Conservation (phyloP, 192 early-diverging fungal genomes). For the Coemansia sp. region DNA sequence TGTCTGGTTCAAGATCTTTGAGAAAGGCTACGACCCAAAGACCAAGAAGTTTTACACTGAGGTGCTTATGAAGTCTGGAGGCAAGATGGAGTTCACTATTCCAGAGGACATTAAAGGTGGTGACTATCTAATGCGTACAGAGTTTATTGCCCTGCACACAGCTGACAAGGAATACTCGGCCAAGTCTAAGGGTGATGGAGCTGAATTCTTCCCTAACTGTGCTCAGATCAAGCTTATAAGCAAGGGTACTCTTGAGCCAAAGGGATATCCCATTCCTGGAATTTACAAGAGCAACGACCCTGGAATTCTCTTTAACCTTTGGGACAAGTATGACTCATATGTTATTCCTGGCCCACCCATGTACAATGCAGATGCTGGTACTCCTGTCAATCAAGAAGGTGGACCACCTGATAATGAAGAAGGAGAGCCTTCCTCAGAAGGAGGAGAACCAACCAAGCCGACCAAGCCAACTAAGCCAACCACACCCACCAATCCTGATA, state of each 20-base stretch:
- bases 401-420: not conserved
- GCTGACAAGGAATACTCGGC: not conserved
- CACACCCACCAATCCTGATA: no score
- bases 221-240: conserved; percentile 15
- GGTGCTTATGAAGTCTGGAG: conserved; percentile 12
- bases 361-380: not conserved
- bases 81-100: conserved; percentile 22
- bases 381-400: not conserved
- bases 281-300: conserved; percentile 19
- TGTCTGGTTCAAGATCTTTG: conserved; percentile 33
- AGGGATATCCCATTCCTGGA: conserved; percentile 20
- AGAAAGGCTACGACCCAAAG: conserved; percentile 12
- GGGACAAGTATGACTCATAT: not conserved
- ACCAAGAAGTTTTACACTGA: conserved; percentile 18
- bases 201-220: conserved; percentile 39
- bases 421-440: not conserved
- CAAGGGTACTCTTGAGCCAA: not conserved
- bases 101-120: conserved; percentile 24
- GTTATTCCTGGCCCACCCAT: not conserved
- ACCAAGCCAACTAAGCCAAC: not conserved
- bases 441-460: not conserved
- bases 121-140: conserved; percentile 31
- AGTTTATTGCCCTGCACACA: conserved; percentile 33
- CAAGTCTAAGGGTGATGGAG: not conserved
- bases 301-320: conserved; percentile 19